Percentiles rank a stretch among this genome's conserved stretches.
These are phyloP conservation scores for Citrus sp. DNA, from an alignment of 345 rosid species.

Conservation along the genomic window DNA sequence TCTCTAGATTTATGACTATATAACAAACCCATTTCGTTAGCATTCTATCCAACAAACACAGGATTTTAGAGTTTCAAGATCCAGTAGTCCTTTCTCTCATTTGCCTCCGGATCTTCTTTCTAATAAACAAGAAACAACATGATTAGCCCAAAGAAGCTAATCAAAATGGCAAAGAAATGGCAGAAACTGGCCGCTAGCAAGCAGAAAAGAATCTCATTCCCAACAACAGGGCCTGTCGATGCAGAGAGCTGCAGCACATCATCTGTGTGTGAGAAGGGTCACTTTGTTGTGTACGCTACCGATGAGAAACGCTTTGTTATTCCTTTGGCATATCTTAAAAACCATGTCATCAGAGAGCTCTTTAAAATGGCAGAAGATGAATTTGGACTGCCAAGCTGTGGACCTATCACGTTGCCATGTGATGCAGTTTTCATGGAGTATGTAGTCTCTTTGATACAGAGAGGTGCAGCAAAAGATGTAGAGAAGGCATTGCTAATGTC, in stretches of 20 bases:
- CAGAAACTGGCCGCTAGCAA: constrained; percentile 20
- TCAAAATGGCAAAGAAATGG: constrained; percentile 38
- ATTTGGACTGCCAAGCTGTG: constrained; percentile 5
- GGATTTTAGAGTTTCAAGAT: neutral
- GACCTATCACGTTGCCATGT: constrained; percentile 16
- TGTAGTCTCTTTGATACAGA: neutral
- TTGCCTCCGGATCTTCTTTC: neutral
- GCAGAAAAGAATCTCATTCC: constrained; percentile 9
- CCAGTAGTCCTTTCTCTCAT: neutral
- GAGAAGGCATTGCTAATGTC: constrained; percentile 14
- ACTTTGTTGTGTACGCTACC: neutral
- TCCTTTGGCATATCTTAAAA: neutral
- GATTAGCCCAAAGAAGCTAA: constrained; percentile 30
- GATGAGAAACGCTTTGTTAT: constrained; percentile 9
- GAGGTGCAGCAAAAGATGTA: neutral
- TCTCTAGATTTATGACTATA: neutral
- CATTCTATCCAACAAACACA: neutral
- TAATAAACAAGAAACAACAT: neutral
- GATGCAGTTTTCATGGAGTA: constrained; percentile 14
- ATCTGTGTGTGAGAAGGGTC: neutral
- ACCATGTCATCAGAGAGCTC: neutral
- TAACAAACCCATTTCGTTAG: neutral
- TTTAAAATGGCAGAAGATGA: constrained; percentile 14
- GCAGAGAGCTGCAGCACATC: neutral
- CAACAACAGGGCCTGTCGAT: neutral